phyloP scores from a whole-genome alignment of 1,284 basidiomycete species.

The Heterobasidion occidentale region DNA sequence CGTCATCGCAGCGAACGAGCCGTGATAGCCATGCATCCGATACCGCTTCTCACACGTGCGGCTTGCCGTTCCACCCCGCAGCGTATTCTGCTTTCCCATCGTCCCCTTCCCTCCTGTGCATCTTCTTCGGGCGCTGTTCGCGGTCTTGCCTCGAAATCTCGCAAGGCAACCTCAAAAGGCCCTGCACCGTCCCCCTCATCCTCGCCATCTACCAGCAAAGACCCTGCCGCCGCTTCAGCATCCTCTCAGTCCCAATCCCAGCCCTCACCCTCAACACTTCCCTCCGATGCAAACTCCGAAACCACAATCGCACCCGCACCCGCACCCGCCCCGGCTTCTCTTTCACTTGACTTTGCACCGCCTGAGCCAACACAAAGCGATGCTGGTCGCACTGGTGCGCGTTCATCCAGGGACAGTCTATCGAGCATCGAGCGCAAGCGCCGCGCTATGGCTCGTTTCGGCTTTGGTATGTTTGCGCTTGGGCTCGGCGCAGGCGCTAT shows the following conservation, averaged over 20 bases:
- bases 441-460: slow-evolving; percentile 43
- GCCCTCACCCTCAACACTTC: background rate
- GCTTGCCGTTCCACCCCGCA: background rate
- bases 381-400: slow-evolving; percentile 49
- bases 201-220: no score
- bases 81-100: background rate
- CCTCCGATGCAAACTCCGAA: background rate
- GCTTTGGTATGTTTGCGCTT: slow-evolving; percentile 34
- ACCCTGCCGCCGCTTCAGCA: background rate
- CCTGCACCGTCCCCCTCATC: no score
- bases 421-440: slow-evolving; percentile 69
- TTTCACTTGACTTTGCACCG: slow-evolving; percentile 10
- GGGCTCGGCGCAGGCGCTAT: slow-evolving; percentile 38
- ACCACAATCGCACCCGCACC: background rate
- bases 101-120: background rate
- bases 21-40: background rate
- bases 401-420: slow-evolving; percentile 61
- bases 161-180: background rate
- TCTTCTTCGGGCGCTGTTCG: background rate
- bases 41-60: background rate
- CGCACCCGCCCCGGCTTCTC: background rate
- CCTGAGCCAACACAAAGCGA: slow-evolving; percentile 1
- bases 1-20: background rate
- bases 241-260: background rate
- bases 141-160: background rate